These are phyloP conservation scores for Omphalea diandra DNA, from an alignment of 441 rosid species.

Conservation along the genomic window DNA sequence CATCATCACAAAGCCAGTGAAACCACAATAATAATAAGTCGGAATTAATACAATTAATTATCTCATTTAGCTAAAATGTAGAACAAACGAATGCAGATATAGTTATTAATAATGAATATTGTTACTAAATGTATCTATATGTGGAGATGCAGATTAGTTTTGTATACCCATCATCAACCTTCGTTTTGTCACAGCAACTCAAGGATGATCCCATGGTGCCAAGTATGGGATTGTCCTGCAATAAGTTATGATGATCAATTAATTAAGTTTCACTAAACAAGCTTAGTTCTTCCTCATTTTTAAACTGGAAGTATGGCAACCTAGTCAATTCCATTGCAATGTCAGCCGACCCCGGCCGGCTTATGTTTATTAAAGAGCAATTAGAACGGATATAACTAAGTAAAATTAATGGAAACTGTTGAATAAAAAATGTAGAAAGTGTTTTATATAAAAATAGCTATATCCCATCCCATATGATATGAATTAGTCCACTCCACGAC, in stretches of 20 bases:
- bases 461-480: too few relatives aligned
- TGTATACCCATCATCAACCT: conserved; percentile 55
- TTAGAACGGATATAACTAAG: conserved; percentile 12
- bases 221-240: background rate
- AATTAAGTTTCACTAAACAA: background rate
- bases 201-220: conserved; percentile 49
- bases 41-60: background rate
- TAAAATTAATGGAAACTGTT: background rate
- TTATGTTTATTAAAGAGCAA: background rate
- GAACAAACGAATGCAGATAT: too few relatives aligned
- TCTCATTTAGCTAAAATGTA: background rate
- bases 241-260: background rate
- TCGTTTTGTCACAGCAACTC: conserved; percentile 48
- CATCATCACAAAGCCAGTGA: background rate
- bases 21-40: too few relatives aligned
- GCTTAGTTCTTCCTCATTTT: conserved; percentile 14
- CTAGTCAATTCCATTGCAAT: conserved; percentile 3
- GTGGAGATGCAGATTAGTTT: background rate
- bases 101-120: too few relatives aligned
- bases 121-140: background rate
- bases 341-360: conserved; percentile 45
- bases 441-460: background rate
- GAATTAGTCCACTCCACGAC: too few relatives aligned
- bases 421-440: background rate
- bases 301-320: conserved; percentile 18